A percentile compares a stretch with the other conserved stretches of the same genome.
Evolutionary conservation across 495 filamentous ascomycete genomes (phyloP).

Genomic region (Neurospora cerealis): DNA sequence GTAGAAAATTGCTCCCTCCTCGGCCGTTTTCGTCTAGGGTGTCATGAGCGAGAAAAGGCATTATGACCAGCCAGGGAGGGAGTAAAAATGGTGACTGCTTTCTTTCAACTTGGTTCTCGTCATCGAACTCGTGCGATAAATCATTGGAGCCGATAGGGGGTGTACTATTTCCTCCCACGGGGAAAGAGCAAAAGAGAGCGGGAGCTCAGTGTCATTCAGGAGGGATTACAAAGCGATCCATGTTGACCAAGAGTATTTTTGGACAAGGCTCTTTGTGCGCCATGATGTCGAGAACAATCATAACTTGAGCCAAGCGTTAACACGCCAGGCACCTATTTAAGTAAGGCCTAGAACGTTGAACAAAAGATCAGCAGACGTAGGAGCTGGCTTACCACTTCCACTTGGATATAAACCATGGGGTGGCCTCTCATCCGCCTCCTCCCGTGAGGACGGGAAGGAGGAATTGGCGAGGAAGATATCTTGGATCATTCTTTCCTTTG

Average conservation of each 20-base stretch:
- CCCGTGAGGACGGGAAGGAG: not conserved
- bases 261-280: not conserved
- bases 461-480: not conserved
- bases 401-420: not conserved
- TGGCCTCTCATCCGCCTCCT: not conserved
- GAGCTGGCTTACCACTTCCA: not conserved
- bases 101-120: not conserved
- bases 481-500: slow-evolving; percentile 6
- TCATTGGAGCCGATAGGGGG: not conserved
- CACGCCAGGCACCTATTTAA: not conserved
- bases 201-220: not conserved
- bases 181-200: not conserved
- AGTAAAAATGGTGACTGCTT: not conserved
- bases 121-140: not conserved
- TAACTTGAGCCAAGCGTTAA: not conserved
- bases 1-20: not conserved
- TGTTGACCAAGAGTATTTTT: not conserved
- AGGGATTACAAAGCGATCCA: not conserved
- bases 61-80: not conserved
- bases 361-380: not conserved
- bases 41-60: not conserved
- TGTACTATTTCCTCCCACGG: not conserved
- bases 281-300: not conserved
- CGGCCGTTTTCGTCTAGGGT: not conserved
- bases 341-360: not conserved